A percentile compares a stretch with the other conserved stretches of the same genome.
Evolutionary conservation across 2,329 filamentous ascomycete genomes (phyloP).

Genomic region (Colletotrichum cuscutae): DNA sequence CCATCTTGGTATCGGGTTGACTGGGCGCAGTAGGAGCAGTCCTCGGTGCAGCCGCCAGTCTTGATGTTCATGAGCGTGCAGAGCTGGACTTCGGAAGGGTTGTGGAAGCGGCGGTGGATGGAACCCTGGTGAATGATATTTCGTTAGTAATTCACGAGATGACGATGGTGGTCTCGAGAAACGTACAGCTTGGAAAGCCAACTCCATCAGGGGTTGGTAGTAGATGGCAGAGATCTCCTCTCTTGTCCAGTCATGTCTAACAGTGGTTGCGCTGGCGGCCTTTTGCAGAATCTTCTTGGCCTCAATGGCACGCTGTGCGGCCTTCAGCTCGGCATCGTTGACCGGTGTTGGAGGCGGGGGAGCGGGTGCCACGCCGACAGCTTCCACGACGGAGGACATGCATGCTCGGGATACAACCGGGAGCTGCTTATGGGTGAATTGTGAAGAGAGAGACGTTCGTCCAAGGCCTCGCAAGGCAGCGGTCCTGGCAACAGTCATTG

Average conservation of each 20-base stretch:
- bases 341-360: slow-evolving; percentile 16
- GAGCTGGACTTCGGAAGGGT: slow-evolving; percentile 85
- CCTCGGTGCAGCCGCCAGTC: slow-evolving; percentile 90
- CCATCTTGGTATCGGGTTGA: slow-evolving; percentile 83
- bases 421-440: neutral
- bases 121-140: slow-evolving; percentile 63
- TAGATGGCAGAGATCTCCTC: slow-evolving; percentile 87
- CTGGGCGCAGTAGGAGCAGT: slow-evolving; percentile 93
- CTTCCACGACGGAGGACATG: slow-evolving; percentile 30
- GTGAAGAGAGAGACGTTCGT: neutral
- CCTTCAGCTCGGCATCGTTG: slow-evolving; percentile 5
- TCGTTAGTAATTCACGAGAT: neutral
- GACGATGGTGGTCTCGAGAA: slow-evolving; percentile 1
- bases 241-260: slow-evolving; percentile 81
- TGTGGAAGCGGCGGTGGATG: slow-evolving; percentile 87
- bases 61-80: slow-evolving; percentile 98
- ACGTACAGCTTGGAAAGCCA: slow-evolving; percentile 78
- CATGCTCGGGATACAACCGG: slow-evolving; percentile 1
- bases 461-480: slow-evolving; percentile 10
- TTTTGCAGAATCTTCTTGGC: slow-evolving; percentile 49
- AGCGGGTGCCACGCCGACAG: slow-evolving; percentile 21
- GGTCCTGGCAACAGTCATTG: slow-evolving; percentile 5
- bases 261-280: slow-evolving; percentile 68
- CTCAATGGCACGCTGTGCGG: slow-evolving; percentile 15
- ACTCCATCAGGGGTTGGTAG: slow-evolving; percentile 81